Percentiles rank a stretch among this genome's conserved stretches.
Evolutionary conservation across 805 yeast species (phyloP).

Genomic region (Kuraishia hungarica): DNA sequence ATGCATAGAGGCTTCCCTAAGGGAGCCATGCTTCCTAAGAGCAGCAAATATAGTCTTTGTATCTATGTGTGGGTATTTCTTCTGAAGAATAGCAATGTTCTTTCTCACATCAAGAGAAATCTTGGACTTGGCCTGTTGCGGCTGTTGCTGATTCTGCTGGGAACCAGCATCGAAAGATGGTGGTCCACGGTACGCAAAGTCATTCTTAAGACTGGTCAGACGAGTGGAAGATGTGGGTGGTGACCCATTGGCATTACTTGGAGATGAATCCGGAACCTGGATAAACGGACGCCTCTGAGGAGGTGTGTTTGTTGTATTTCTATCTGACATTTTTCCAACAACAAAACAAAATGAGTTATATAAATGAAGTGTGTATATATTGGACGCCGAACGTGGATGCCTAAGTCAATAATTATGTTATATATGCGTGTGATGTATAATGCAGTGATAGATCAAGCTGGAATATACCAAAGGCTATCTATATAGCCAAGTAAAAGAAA

Average conservation of each 20-base stretch:
- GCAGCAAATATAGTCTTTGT: slow-evolving; percentile 21
- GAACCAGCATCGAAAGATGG: background rate
- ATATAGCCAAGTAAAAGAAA: too few species aligned
- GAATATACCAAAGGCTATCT: too few species aligned
- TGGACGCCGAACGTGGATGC: too few species aligned
- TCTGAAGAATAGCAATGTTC: slow-evolving; percentile 20
- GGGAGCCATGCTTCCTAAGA: slow-evolving; percentile 19
- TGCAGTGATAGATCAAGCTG: too few species aligned
- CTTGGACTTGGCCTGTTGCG: slow-evolving; percentile 8
- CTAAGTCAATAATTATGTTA: too few species aligned
- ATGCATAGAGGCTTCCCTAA: slow-evolving; percentile 22
- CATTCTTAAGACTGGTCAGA: slow-evolving; percentile 25
- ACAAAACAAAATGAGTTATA: too few species aligned
- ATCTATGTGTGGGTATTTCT: slow-evolving; percentile 22
- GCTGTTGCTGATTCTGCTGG: background rate
- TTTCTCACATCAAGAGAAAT: slow-evolving; percentile 16
- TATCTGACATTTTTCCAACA: background rate
- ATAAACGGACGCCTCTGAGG: slow-evolving; percentile 17
- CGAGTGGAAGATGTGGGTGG: slow-evolving; percentile 14
- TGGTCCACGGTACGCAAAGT: slow-evolving; percentile 27
- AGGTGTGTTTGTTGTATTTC: background rate
- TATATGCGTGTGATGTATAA: too few species aligned
- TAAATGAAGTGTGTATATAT: too few species aligned
- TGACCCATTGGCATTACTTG: slow-evolving; percentile 9
- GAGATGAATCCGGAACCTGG: slow-evolving; percentile 46